These are phyloP conservation scores for Centaurea solstitialis DNA, from an alignment of 129 eudicot species.

Conservation along the genomic window DNA sequence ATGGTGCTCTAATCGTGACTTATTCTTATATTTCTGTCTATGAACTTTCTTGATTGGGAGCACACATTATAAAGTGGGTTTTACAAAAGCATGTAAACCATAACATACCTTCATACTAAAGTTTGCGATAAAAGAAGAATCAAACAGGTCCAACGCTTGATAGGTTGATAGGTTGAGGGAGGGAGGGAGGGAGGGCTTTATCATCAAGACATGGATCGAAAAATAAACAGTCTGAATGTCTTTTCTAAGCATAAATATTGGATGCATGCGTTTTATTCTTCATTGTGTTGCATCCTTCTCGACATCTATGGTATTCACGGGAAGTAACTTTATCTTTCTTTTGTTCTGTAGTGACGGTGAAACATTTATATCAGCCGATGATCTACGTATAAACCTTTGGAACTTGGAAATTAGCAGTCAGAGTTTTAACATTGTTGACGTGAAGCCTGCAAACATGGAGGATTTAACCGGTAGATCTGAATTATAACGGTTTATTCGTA, in stretches of 20 bases:
- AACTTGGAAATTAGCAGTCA: slow-evolving; percentile 91
- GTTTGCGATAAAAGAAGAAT: background rate
- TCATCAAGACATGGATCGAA: background rate
- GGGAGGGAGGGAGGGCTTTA: background rate
- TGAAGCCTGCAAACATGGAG: slow-evolving; percentile 96
- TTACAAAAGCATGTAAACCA: background rate
- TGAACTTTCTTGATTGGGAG: background rate
- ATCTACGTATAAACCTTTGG: slow-evolving; percentile 95
- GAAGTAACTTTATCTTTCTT: slow-evolving; percentile 19
- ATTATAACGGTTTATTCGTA: background rate
- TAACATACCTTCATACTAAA: background rate
- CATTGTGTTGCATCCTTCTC: background rate
- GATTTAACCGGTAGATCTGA: slow-evolving; percentile 78
- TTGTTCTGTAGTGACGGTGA: slow-evolving; percentile 75
- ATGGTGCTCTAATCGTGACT: background rate
- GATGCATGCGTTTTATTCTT: background rate
- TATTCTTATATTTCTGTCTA: background rate
- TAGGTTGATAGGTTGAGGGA: background rate
- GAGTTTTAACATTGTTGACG: slow-evolving; percentile 91
- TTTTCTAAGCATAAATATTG: background rate
- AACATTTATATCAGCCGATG: slow-evolving; percentile 98
- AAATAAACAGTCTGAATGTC: background rate
- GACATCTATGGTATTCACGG: background rate
- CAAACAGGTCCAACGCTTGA: background rate
- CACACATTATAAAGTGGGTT: background rate